Percentiles rank a stretch among this genome's conserved stretches.
These are phyloP conservation scores for Mycotypha africana DNA, from an alignment of 371 early-diverging fungal genomes.

Conservation along the genomic window DNA sequence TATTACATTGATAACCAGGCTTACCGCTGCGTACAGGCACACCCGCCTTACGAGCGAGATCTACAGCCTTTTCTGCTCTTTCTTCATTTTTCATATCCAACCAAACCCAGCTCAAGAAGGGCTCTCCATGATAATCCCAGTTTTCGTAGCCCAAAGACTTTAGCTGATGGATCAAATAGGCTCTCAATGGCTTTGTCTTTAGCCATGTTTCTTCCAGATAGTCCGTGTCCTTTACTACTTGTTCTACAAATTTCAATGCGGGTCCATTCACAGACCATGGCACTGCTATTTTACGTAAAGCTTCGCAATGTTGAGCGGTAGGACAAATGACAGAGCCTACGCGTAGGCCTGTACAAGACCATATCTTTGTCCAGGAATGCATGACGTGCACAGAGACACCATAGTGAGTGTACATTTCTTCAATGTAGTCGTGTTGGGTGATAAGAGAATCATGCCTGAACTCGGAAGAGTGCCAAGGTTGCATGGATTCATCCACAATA, in stretches of 20 bases:
- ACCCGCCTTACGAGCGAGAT: slow-evolving; percentile 66
- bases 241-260: slow-evolving; percentile 73
- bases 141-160: slow-evolving; percentile 20
- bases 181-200: slow-evolving; percentile 62
- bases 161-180: slow-evolving; percentile 52
- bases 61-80: slow-evolving; percentile 56
- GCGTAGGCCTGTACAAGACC: slow-evolving; percentile 86
- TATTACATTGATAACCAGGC: slow-evolving; percentile 72
- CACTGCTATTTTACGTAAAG: slow-evolving; percentile 70
- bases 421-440: slow-evolving; percentile 55
- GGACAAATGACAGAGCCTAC: slow-evolving; percentile 85
- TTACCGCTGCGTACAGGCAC: slow-evolving; percentile 78
- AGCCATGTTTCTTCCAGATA: slow-evolving; percentile 75
- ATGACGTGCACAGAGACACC: slow-evolving; percentile 76
- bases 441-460: slow-evolving; percentile 75
- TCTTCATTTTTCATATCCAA: slow-evolving; percentile 55
- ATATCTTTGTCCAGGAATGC: slow-evolving; percentile 90
- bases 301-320: slow-evolving; percentile 60
- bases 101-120: slow-evolving; percentile 86
- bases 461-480: slow-evolving; percentile 74
- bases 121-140: slow-evolving; percentile 70
- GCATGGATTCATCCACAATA: slow-evolving; percentile 87
- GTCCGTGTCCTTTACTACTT: slow-evolving; percentile 62
- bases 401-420: slow-evolving; percentile 47
- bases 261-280: slow-evolving; percentile 88